Evolutionary conservation across 176 grass and related monocot species (phyloP).

Genomic region (Aechmea fasciata): DNA sequence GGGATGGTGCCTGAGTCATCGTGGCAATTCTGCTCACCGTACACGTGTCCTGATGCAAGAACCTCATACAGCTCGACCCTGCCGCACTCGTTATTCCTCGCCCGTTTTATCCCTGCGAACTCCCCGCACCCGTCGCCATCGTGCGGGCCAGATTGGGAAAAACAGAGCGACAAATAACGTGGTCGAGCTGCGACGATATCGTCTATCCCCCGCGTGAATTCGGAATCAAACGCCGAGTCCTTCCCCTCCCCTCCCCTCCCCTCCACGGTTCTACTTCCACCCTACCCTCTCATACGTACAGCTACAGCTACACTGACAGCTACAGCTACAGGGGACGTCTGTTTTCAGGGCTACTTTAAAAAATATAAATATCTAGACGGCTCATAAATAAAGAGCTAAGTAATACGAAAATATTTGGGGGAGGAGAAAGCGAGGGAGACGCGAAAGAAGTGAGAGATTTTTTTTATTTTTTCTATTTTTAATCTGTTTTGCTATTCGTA

Average conservation of each 20-base stretch:
- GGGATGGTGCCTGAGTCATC: not conserved
- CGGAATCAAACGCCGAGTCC: not conserved
- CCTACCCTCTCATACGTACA: no score
- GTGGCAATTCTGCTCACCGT: not conserved
- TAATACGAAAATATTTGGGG: not conserved
- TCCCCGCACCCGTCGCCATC: not conserved
- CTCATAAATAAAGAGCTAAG: no score
- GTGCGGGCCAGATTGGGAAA: no score
- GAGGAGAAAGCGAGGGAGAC: not conserved
- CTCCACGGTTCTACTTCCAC: no score
- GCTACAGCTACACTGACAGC: no score
- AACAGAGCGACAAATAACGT: not conserved
- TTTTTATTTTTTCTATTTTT: no score
- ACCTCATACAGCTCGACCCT: not conserved
- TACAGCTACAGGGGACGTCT: no score
- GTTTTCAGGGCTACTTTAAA: no score
- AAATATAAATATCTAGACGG: no score
- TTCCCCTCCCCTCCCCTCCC: no score
- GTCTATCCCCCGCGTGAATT: not conserved
- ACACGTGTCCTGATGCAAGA: not conserved
- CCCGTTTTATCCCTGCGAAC: not conserved
- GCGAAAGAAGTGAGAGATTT: no score
- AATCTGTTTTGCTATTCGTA: no score
- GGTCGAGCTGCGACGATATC: not conserved
- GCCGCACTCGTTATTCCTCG: not conserved